Evolutionary conservation across 1,284 basidiomycete species (phyloP).

Genomic region (Irpex sp.): DNA sequence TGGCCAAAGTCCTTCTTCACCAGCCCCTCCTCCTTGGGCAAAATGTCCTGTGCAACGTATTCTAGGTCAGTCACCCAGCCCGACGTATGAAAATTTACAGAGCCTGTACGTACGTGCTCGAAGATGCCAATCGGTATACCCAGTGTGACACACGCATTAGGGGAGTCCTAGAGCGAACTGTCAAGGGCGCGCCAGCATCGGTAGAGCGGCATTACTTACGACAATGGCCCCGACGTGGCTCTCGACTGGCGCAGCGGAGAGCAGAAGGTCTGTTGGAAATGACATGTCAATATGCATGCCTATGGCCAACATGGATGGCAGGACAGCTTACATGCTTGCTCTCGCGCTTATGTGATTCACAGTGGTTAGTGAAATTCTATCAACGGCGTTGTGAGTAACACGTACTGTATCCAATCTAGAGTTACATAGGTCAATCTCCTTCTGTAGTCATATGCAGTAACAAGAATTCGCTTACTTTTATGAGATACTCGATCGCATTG

Average conservation of each 20-base stretch:
- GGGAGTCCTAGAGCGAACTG: constrained; percentile 49
- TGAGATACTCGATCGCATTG: constrained; percentile 72
- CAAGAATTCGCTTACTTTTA: constrained; percentile 45
- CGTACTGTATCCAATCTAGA: constrained; percentile 63
- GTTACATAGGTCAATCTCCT: too few species aligned
- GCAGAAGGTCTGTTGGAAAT: constrained; percentile 49
- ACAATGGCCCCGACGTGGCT: constrained; percentile 74
- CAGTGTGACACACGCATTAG: constrained; percentile 75
- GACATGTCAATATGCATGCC: neutral
- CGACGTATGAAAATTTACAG: neutral
- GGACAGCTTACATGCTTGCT: constrained; percentile 58
- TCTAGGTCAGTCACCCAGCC: neutral
- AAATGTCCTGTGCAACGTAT: constrained; percentile 46
- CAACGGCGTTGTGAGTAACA: constrained; percentile 7
- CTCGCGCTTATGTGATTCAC: constrained; percentile 43
- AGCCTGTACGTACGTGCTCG: constrained; percentile 45
- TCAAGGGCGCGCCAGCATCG: neutral
- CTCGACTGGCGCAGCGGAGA: constrained; percentile 76
- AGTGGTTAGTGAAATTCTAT: neutral
- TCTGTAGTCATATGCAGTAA: too few species aligned
- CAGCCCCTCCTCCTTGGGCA: constrained; percentile 59
- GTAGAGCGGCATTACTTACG: constrained; percentile 33
- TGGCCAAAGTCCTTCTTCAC: constrained; percentile 57
- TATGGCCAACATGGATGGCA: neutral
- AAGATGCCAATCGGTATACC: constrained; percentile 72